Evolutionary conservation across 116 monocot genomes (phyloP).

Genomic region (Posidonia oceanica): DNA sequence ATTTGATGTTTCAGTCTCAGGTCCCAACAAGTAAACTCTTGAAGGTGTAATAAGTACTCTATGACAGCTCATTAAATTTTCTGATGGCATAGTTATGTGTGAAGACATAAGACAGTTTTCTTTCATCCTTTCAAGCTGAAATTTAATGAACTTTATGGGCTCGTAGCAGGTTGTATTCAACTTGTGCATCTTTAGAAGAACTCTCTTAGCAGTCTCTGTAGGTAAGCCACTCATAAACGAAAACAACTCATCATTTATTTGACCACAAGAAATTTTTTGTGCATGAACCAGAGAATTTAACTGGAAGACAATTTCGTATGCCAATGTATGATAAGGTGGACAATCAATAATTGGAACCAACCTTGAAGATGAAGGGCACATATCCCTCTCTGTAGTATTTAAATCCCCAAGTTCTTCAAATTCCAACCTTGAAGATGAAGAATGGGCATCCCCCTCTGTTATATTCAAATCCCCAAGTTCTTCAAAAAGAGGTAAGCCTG

Average conservation of each 20-base stretch:
- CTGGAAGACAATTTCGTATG: slow-evolving; percentile 71
- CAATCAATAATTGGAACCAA: slow-evolving; percentile 52
- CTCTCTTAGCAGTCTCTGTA: slow-evolving; percentile 24
- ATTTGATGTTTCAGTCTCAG: slow-evolving; percentile 76
- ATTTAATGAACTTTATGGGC: slow-evolving; percentile 51
- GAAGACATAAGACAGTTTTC: slow-evolving; percentile 9
- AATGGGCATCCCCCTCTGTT: background rate
- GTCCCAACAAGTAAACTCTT: slow-evolving; percentile 79
- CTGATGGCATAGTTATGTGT: slow-evolving; percentile 5
- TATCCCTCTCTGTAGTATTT: slow-evolving; percentile 16
- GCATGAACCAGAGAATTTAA: slow-evolving; percentile 79
- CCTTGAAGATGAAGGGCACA: slow-evolving; percentile 11
- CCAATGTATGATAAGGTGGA: slow-evolving; percentile 14
- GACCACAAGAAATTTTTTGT: slow-evolving; percentile 54
- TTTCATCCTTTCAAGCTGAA: slow-evolving; percentile 18
- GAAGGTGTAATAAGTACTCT: slow-evolving; percentile 82
- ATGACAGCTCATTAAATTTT: slow-evolving; percentile 63
- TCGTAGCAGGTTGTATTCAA: slow-evolving; percentile 53
- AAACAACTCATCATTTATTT: slow-evolving; percentile 45
- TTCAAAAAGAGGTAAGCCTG: slow-evolving; percentile 29
- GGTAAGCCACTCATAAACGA: slow-evolving; percentile 33
- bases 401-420: slow-evolving; percentile 41
- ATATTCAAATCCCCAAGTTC: slow-evolving; percentile 46
- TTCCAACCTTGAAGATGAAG: too few species aligned
- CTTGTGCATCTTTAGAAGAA: slow-evolving; percentile 52